Evolutionary conservation across 2,329 filamentous ascomycete genomes (phyloP).

Genomic region (Torrubiellomyces zombiae): DNA sequence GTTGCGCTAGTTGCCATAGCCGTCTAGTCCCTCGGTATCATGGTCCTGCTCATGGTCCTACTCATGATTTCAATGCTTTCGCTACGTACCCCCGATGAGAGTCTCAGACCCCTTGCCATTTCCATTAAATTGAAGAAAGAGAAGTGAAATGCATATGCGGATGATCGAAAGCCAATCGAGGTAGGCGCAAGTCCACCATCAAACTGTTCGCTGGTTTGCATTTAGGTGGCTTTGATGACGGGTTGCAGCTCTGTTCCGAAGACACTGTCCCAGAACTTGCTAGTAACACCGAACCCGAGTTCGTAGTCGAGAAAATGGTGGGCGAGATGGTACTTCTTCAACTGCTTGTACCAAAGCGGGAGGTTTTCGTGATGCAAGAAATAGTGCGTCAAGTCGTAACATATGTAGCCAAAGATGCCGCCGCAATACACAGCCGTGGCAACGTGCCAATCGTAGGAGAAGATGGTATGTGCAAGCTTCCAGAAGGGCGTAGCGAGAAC

Average conservation of each 20-base stretch:
- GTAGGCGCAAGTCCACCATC: too few species aligned
- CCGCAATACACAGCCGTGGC: conserved; percentile 70
- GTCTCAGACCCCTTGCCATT: not conserved
- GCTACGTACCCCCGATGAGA: conserved; percentile 1
- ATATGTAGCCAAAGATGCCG: conserved; percentile 87
- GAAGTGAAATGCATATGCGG: too few species aligned
- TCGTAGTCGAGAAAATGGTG: conserved; percentile 98
- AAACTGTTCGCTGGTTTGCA: too few species aligned
- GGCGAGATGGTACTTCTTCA: conserved; percentile 95
- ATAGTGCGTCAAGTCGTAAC: conserved; percentile 96
- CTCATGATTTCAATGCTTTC: too few species aligned
- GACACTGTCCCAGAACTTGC: conserved; percentile 83
- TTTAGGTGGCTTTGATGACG: conserved; percentile 17
- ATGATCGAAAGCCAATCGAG: too few species aligned
- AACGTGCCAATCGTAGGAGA: conserved; percentile 73
- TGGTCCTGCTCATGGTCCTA: too few species aligned
- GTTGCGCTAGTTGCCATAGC: too few species aligned
- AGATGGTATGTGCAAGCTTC: conserved; percentile 69
- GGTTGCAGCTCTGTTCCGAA: conserved; percentile 69
- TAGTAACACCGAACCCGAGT: conserved; percentile 93
- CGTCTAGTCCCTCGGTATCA: too few species aligned
- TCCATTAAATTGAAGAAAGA: not conserved
- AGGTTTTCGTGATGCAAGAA: conserved; percentile 94
- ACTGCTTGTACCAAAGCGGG: conserved; percentile 70
- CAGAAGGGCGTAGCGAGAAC: conserved; percentile 79